Base-by-base conservation (phyloP, 163 green algal genomes). In the Scenedesmus sp. region DNA sequence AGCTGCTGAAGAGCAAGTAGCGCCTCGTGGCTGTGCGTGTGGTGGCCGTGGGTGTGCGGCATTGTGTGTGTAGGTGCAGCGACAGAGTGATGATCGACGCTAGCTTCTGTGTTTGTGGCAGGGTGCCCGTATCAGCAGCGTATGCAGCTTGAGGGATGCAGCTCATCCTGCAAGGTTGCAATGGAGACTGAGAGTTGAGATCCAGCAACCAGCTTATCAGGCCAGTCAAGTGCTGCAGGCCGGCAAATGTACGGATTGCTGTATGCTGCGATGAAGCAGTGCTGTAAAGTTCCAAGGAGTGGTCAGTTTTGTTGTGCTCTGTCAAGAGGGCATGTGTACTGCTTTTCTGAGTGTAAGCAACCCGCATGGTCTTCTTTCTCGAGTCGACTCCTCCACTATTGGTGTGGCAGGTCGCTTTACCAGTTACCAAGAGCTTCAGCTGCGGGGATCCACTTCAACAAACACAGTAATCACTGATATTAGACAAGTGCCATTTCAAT, bases 311-410 rank as follows among this genome's bases (percentile, higher is more conserved):
- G 66, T 76, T 76, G 66, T 79, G 70, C 70, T 79, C 23, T 34
- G 66, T 52, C 70, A 79, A 23, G 52, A 79, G 70, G 3, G 62
- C 26, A 34, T 12, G 18, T 79, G 70, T 79, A 23, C 70, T 79
- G 70, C 70, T 79, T 79, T 23, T 52, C 70, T 79, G 70, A 52
- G 70, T 79, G 70, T 79, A 79, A 79, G 70, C 70, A 79, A 79
- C 23, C 70, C 23, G 23, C 23, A 79, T 79, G 70, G 70, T 23
- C 13, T 12, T 26, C 16, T 76, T 16, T 18, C 34, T 46, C 34
- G 34, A 46, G 34, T 46, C 34, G 0, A 46, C 34, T 46, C 34
- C 34, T 46, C 34, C 34, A 46, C 34, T 46, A 46, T 1, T 46
- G 34, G 34, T 46, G 34, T 46, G 34, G 34, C 34, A 46, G 34